These are phyloP conservation scores for Olyra latifolia DNA, from an alignment of 176 grass and related monocot species.

Conservation along the genomic window DNA sequence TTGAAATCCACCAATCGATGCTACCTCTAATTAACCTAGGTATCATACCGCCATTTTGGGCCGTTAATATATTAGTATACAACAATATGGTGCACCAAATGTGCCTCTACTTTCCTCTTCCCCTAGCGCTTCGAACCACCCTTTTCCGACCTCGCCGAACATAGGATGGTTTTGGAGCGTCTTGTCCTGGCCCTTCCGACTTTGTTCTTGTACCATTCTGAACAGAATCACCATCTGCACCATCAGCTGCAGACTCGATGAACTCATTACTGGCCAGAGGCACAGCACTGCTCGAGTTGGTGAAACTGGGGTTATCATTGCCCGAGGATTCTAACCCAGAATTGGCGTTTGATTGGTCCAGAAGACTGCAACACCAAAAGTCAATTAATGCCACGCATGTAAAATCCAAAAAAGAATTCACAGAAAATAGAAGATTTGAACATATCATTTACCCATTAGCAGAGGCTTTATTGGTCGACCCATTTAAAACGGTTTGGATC, in stretches of 20 bases:
- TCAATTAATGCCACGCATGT: background rate
- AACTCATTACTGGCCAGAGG: background rate
- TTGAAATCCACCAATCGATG: conserved; percentile 25
- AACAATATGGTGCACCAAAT: conserved; percentile 19
- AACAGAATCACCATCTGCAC: conserved; percentile 1
- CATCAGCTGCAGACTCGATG: background rate
- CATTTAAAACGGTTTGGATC: conserved; percentile 32
- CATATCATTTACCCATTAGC: conserved; percentile 50
- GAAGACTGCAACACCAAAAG: conserved; percentile 45
- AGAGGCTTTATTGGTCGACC: conserved; percentile 30
- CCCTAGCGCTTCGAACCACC: conserved; percentile 31
- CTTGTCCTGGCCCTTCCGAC: conserved; percentile 17
- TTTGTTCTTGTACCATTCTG: conserved; percentile 34
- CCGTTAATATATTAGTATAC: conserved; percentile 48
- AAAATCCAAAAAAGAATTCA: conserved; percentile 2
- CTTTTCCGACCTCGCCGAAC: conserved; percentile 50
- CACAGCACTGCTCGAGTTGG: conserved; percentile 46
- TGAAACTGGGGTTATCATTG: conserved; percentile 55
- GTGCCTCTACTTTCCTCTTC: conserved; percentile 40
- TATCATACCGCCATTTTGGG: conserved; percentile 37
- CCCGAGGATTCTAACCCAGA: conserved; percentile 57
- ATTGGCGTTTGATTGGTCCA: conserved; percentile 49
- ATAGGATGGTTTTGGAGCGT: conserved; percentile 1
- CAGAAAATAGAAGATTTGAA: background rate
- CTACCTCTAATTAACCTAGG: conserved; percentile 46